Percentiles rank a stretch among this genome's conserved stretches.
Conservation (phyloP, 768 basidiomycete species). For the Hortiboletus campestris region DNA sequence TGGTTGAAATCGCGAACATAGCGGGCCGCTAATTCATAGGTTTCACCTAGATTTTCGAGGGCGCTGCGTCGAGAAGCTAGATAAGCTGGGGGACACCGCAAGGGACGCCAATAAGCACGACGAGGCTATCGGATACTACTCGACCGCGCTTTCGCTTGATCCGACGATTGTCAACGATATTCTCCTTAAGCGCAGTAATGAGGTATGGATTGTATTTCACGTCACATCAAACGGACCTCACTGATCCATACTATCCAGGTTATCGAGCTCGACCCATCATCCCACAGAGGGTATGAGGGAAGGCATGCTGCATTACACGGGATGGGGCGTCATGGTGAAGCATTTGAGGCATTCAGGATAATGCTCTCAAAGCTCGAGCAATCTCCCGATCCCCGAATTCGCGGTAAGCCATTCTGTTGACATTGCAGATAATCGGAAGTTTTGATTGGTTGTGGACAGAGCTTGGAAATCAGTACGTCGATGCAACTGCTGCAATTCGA, state of each 20-base stretch:
- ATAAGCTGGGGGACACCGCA: not conserved
- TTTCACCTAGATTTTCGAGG: not conserved
- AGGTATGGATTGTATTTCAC: not conserved
- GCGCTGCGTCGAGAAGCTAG: not conserved
- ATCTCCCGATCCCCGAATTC: not conserved
- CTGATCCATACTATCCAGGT: not conserved
- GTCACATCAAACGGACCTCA: too few species aligned
- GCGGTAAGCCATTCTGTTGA: not conserved
- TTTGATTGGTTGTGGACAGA: not conserved
- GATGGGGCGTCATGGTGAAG: not conserved
- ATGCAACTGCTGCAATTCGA: not conserved
- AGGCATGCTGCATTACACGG: not conserved
- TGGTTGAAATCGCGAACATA: not conserved
- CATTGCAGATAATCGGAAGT: not conserved
- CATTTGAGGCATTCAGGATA: not conserved
- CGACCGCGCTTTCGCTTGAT: not conserved
- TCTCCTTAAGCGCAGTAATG: constrained; percentile 6
- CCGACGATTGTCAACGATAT: not conserved
- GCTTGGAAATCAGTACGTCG: not conserved
- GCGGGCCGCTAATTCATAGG: not conserved
- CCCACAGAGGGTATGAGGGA: not conserved
- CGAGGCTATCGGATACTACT: not conserved
- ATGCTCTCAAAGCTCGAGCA: not conserved
- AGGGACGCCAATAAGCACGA: not conserved
- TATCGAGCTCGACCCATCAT: not conserved